A percentile compares a stretch with the other conserved stretches of the same genome.
phyloP scores from a whole-genome alignment of 345 rosid genomes.

The Eutrema heterophyllum region DNA sequence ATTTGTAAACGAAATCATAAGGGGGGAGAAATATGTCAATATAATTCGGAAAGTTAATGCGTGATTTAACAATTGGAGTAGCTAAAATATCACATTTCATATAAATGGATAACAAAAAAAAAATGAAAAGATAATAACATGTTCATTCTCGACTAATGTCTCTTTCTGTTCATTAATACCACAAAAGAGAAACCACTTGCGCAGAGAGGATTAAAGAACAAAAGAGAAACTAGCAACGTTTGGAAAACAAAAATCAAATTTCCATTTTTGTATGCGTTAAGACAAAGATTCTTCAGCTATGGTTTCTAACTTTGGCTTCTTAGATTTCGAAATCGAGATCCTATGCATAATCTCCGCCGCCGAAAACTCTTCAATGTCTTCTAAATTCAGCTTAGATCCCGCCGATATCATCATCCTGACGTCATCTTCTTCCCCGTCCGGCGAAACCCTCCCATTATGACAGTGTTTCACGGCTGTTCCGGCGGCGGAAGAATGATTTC shows the following conservation, averaged over 20 bases:
- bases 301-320: conserved; percentile 76
- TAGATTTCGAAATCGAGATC: conserved; percentile 62
- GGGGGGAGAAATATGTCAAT: background rate
- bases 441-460: conserved; percentile 18
- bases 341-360: conserved; percentile 51
- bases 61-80: background rate
- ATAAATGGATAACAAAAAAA: background rate
- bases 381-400: conserved; percentile 46
- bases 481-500: conserved; percentile 25
- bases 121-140: background rate
- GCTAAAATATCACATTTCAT: background rate
- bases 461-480: conserved; percentile 7
- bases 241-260: background rate
- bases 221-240: background rate
- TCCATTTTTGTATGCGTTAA: background rate
- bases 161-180: conserved; percentile 28
- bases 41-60: background rate
- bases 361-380: conserved; percentile 57
- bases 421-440: conserved; percentile 13
- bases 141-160: conserved; percentile 16
- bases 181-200: conserved; percentile 25
- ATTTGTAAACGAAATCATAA: background rate
- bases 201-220: background rate
- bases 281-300: conserved; percentile 54
- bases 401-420: background rate